Base-by-base conservation (phyloP, 2,329 filamentous ascomycete species). In the Diaporthe capsici region DNA sequence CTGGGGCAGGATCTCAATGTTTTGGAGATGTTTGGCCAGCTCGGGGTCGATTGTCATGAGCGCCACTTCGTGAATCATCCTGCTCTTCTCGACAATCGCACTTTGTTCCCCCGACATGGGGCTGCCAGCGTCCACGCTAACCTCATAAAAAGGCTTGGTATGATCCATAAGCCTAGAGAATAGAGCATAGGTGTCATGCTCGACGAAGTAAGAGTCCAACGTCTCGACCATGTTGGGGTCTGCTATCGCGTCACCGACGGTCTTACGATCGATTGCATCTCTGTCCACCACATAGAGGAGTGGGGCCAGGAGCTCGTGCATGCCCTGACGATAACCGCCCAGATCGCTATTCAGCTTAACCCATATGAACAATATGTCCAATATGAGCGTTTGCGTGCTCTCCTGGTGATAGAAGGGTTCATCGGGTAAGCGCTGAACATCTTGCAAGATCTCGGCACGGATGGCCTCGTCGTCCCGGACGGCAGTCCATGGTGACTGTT, bases 231-330 rank as follows among this genome's bases (percentile, higher is more conserved):
- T 90, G 57, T 87, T 81, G 31, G 87, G 84, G 67, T 93, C 89
- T 4, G 85, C 82, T 49, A 82, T 79, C 15, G 80, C 79, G 3
- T 81, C 81, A 58, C 84, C 81, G 61, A 80, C 78, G 4, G 83
- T 81, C 3, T 81, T 79, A 4, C 84, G 83, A 72, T 94, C 89
- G 70, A 98, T 87, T 9, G 96, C 93, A 85, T 99, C 97, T 79
- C 93, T 89, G 79, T 96, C 92, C 8, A 98, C 86, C 2, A 95
- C 94, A 89, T 95, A 95, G 9, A 98, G 87, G 51, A 99, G 92
- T 0, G 97, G 96, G 0, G 97, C 97, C 20, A 98, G 88, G 58
- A 99, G 87, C 84, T 99, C 97, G 82, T 99, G 97, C 96, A 99
- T 99, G 15, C 97, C 97, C 85, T 99, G 97, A n/a, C 97, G 92